Percentiles rank a stretch among this genome's conserved stretches.
Evolutionary conservation across 2,329 filamentous ascomycete genomes (phyloP).

Genomic region (Ophiostoma sp.): DNA sequence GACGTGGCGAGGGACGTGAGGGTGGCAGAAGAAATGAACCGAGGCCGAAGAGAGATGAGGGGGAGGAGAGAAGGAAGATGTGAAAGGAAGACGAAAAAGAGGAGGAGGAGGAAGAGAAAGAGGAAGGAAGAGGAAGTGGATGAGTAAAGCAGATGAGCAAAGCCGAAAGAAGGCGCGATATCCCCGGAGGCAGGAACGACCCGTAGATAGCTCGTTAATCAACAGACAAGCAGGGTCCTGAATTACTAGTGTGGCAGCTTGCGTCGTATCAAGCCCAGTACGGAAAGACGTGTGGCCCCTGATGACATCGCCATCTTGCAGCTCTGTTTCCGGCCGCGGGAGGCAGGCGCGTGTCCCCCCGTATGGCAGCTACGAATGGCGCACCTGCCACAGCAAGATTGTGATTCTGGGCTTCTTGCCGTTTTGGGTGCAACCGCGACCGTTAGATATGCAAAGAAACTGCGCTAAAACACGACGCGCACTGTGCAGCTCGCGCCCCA

Average conservation of each 20-base stretch:
- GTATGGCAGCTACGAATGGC: not conserved
- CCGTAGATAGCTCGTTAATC: slow-evolving; percentile 6
- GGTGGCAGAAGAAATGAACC: not conserved
- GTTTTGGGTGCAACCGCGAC: not conserved
- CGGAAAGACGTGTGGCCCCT: slow-evolving; percentile 5
- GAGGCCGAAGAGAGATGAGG: not conserved
- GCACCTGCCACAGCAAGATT: not conserved
- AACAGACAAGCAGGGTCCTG: not conserved
- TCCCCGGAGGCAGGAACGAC: slow-evolving; percentile 6
- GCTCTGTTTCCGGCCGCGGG: not conserved
- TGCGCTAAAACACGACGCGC: slow-evolving; percentile 2
- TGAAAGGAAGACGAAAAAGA: not conserved
- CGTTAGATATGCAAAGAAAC: not conserved
- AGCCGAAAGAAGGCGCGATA: slow-evolving; percentile 2
- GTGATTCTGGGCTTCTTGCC: not conserved
- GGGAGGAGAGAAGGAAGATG: not conserved
- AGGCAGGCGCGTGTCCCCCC: not conserved
- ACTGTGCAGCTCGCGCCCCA: slow-evolving; percentile 5
- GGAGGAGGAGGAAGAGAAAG: not conserved
- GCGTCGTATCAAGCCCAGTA: slow-evolving; percentile 1
- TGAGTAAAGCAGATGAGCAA: not conserved
- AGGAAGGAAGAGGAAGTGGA: not conserved
- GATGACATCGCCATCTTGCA: not conserved
- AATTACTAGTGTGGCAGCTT: slow-evolving; percentile 10
- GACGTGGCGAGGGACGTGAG: not conserved